Base-by-base conservation (phyloP, 2,329 filamentous ascomycete genomes). In the Colletotrichum costaricense region DNA sequence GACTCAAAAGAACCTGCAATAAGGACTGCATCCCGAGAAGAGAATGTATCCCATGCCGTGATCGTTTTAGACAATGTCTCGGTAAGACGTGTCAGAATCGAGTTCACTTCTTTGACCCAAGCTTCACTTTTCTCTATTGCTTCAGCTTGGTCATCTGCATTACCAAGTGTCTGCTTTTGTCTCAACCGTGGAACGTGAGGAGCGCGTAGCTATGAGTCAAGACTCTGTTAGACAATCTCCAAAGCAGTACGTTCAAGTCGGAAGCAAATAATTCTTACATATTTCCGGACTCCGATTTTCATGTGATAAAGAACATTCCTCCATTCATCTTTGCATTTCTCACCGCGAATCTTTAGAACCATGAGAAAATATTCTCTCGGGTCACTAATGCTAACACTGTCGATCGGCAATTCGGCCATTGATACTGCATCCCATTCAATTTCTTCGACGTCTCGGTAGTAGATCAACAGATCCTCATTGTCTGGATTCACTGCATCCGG, bases 351-450 rank as follows among this genome's bases (percentile, higher is more conserved):
- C 2, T 42, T 63, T 1, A 63, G 11, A n/a, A 30, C 5, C 4
- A 67, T 16, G 9, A 63, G 24, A 9, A 68, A 63, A 8, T 68
- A 68, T 5, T 68, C 57, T 19, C 66, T 14, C 3, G 66, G 66
- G 3, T 68, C 58, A 1, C 8, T 30, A 0, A 28, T 16, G 4
- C 12, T 16, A 7, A 42, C 12, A 7, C 14, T 16, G 14, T 7
- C 38, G 5, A 42, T 7, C 14, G 16, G 16, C 5, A 42, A 2
- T 42, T 42, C 16, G 1, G 38, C 12, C 14, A 42, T 42, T 1
- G 16, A 42, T 5, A 42, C 2, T 2, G 38, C 14, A 19, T 42
- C 38, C 38, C 38, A 42, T 19, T 38, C 35, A 2, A 38, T 38
- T 2, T 38, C 35, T 16, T 38, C 35, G 2, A 24, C 24, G 2